Evolutionary conservation across 805 yeast species (phyloP).

Genomic region (Pichia manshurica): DNA sequence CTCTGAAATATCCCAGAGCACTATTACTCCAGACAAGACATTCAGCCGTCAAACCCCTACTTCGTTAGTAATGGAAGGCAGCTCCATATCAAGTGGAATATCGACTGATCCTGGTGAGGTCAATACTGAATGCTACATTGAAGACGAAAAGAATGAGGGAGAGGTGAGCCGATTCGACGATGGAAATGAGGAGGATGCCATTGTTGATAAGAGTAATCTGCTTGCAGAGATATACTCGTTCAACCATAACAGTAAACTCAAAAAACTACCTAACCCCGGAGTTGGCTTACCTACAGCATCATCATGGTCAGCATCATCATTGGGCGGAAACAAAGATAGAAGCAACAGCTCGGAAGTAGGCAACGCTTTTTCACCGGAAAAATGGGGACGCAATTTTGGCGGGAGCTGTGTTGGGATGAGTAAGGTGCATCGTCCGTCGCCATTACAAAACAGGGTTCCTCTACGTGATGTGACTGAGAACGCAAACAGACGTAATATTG

Average conservation of each 20-base stretch:
- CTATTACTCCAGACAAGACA: constrained; percentile 7
- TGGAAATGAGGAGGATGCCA: background rate
- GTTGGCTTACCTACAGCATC: background rate
- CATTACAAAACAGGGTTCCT: constrained; percentile 6
- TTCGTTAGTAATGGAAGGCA: background rate
- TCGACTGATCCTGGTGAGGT: constrained; percentile 13
- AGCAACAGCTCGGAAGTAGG: no score
- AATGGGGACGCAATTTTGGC: constrained; percentile 6
- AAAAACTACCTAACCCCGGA: no score
- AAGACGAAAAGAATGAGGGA: constrained; percentile 3
- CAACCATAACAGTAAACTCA: background rate
- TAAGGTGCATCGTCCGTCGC: constrained; percentile 11
- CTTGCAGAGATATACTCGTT: constrained; percentile 16
- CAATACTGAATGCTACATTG: constrained; percentile 13
- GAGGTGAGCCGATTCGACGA: background rate
- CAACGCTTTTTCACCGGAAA: constrained; percentile 9
- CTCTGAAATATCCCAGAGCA: constrained; percentile 13
- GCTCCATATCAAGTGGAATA: background rate
- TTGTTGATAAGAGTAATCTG: constrained; percentile 13
- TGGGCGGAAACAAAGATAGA: no score
- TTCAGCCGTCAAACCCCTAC: background rate
- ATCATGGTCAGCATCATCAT: background rate
- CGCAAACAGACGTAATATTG: background rate
- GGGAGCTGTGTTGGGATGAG: no score
- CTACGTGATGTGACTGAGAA: constrained; percentile 8